Conservation (phyloP, 2,329 filamentous ascomycete species). For the Neofusicoccum ribis region DNA sequence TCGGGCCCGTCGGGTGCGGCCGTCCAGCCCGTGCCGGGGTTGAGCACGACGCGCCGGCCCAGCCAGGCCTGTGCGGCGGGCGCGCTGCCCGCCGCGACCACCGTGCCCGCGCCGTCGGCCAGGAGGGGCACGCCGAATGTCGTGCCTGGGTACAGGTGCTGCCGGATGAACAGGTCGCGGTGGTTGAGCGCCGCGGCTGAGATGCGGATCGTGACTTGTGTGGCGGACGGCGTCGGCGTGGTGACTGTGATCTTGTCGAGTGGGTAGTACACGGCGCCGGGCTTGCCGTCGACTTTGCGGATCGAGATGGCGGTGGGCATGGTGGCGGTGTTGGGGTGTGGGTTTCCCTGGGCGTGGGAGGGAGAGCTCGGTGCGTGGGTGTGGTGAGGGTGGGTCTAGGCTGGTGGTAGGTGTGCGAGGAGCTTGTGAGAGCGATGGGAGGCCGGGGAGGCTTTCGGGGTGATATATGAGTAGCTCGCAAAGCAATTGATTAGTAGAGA, state of each 20-base stretch:
- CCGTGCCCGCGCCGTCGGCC: constrained; percentile 77
- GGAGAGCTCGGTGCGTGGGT: no score
- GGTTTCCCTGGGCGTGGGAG: no score
- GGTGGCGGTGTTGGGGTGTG: constrained; percentile 1
- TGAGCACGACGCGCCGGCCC: constrained; percentile 72
- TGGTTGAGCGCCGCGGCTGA: constrained; percentile 85
- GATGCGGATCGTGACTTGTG: constrained; percentile 73
- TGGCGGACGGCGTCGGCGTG: constrained; percentile 32
- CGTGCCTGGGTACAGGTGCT: constrained; percentile 84
- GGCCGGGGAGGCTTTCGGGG: not conserved
- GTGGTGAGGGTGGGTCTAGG: not conserved
- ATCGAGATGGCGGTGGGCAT: constrained; percentile 62
- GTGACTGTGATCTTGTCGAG: constrained; percentile 38
- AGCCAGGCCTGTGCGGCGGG: constrained; percentile 57
- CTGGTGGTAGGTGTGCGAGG: not conserved
- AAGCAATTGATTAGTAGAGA: not conserved
- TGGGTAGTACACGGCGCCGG: constrained; percentile 84
- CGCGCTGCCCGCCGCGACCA: constrained; percentile 63
- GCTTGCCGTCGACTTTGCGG: constrained; percentile 74
- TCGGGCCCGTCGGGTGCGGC: constrained; percentile 73
- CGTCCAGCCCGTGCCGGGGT: constrained; percentile 77
- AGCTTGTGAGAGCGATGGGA: not conserved
- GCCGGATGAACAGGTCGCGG: constrained; percentile 90
- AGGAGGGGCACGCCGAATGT: constrained; percentile 77
- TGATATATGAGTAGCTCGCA: no score